Percentiles rank a stretch among this genome's conserved stretches.
phyloP scores from a whole-genome alignment of 495 filamentous ascomycete species.

The Geoglossum glabrum region DNA sequence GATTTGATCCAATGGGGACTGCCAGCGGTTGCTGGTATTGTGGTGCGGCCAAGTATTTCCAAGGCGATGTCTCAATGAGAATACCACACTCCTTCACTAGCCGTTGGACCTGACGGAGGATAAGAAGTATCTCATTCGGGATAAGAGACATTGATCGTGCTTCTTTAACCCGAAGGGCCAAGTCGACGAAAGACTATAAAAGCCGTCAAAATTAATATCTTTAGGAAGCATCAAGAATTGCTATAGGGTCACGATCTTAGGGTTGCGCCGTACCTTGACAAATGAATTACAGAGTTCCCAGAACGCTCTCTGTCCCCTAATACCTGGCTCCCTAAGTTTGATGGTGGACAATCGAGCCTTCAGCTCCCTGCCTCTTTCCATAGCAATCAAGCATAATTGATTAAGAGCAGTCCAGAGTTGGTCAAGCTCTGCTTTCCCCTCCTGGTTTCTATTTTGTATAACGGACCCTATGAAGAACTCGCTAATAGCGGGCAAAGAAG shows the following conservation, averaged over 20 bases:
- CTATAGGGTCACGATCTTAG: not conserved
- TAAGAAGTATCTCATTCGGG: slow-evolving; percentile 41
- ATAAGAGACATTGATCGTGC: slow-evolving; percentile 42
- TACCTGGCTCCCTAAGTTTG: slow-evolving; percentile 59
- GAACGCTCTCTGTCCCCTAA: slow-evolving; percentile 56
- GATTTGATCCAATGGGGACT: slow-evolving; percentile 6
- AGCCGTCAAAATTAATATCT: not conserved
- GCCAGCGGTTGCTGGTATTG: slow-evolving; percentile 7
- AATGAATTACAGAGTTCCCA: slow-evolving; percentile 67
- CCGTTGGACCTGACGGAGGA: slow-evolving; percentile 57
- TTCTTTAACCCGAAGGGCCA: slow-evolving; percentile 51
- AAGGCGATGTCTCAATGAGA: slow-evolving; percentile 57
- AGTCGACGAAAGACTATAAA: slow-evolving; percentile 43
- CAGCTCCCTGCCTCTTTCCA: slow-evolving; percentile 46
- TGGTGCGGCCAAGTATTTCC: slow-evolving; percentile 29
- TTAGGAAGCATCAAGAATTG: not conserved
- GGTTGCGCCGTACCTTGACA: slow-evolving; percentile 26
- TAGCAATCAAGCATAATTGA: slow-evolving; percentile 39
- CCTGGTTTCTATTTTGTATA: slow-evolving; percentile 25
- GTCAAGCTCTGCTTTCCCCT: slow-evolving; percentile 29
- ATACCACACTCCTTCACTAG: slow-evolving; percentile 54
- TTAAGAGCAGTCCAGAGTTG: slow-evolving; percentile 51
- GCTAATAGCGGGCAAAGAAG: slow-evolving; percentile 42
- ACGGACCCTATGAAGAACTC: slow-evolving; percentile 35
- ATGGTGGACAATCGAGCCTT: slow-evolving; percentile 51